Conservation (phyloP, 2,329 filamentous ascomycete genomes). For the Penicillium verrucosum region DNA sequence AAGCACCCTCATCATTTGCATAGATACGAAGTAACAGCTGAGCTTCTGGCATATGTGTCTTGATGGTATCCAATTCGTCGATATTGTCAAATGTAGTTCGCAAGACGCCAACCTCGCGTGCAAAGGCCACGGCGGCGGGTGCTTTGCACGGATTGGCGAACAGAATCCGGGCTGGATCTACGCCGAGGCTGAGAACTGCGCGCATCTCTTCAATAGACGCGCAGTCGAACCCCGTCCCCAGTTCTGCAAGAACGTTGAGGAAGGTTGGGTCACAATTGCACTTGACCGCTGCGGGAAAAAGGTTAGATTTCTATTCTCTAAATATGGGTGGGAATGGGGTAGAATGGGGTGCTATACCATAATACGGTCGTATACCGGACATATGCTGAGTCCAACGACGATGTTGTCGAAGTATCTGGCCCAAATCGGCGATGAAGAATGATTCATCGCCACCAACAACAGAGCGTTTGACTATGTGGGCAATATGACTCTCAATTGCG, state of each 20-base stretch:
- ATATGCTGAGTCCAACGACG: conserved; percentile 16
- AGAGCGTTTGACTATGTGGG: conserved; percentile 1
- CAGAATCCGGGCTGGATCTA: conserved; percentile 26
- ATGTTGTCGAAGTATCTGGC: conserved; percentile 18
- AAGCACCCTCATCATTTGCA: conserved; percentile 15
- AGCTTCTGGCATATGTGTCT: conserved; percentile 16
- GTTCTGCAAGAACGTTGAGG: conserved; percentile 20
- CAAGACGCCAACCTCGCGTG: conserved; percentile 15
- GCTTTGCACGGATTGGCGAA: conserved; percentile 31
- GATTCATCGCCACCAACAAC: conserved; percentile 15
- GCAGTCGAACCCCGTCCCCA: conserved; percentile 29
- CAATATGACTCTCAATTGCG: conserved; percentile 13
- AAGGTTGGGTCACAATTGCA: conserved; percentile 28
- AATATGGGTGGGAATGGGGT: too few relatives aligned
- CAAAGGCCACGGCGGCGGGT: conserved; percentile 17
- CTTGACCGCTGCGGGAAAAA: conserved; percentile 24
- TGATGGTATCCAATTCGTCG: conserved; percentile 29
- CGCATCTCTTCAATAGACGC: conserved; percentile 27
- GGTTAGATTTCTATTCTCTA: background rate
- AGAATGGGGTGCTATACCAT: conserved; percentile 11
- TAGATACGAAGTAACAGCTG: conserved; percentile 25
- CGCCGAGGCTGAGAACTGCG: conserved; percentile 18
- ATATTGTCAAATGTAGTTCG: conserved; percentile 29
- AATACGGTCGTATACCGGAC: conserved; percentile 21
- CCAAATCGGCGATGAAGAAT: conserved; percentile 24